Evolutionary conservation across 2,329 filamentous ascomycete species (phyloP).

Genomic region (Elsinoe perseae): DNA sequence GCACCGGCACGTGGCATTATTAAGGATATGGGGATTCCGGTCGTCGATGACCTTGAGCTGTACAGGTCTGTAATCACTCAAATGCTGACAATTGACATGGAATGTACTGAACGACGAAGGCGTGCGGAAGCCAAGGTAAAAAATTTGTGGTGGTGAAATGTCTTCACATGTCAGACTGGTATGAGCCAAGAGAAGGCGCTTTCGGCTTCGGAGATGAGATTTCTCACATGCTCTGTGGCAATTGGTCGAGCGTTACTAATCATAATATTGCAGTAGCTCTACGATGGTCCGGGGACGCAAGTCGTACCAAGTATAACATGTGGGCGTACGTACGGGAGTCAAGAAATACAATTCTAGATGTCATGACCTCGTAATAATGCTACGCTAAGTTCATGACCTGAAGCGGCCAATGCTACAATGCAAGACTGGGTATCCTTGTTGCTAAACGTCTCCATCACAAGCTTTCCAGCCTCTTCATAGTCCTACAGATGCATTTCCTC

Average conservation of each 20-base stretch:
- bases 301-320: too few relatives aligned
- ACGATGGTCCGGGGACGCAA: too few relatives aligned
- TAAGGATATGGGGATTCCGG: too few relatives aligned
- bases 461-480: not conserved
- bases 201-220: not conserved
- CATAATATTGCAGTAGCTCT: not conserved
- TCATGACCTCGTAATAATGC: not conserved
- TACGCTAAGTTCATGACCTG: not conserved
- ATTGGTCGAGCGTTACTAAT: not conserved
- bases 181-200: not conserved
- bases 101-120: too few relatives aligned
- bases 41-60: too few relatives aligned
- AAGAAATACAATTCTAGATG: not conserved
- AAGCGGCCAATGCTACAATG: not conserved
- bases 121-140: too few relatives aligned
- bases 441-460: not conserved
- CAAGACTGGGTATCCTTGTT: not conserved
- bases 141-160: too few relatives aligned
- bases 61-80: not conserved
- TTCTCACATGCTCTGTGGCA: not conserved
- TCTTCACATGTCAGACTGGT: not conserved
- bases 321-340: not conserved
- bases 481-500: not conserved
- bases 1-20: not conserved
- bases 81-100: too few relatives aligned